phyloP scores from a whole-genome alignment of 2,329 filamentous ascomycete genomes.

The Xylariaceae sp. region DNA sequence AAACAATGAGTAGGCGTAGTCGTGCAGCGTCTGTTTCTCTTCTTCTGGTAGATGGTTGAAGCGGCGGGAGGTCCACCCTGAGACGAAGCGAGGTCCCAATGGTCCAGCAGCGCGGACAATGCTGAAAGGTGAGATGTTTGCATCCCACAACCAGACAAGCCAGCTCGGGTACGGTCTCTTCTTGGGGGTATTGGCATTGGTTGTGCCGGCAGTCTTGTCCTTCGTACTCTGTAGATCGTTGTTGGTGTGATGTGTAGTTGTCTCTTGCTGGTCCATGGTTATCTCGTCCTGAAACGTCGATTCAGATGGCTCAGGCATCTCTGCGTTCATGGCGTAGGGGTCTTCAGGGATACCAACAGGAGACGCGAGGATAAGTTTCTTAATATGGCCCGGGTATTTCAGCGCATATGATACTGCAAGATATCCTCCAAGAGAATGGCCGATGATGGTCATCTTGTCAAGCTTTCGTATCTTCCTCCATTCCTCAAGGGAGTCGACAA shows the following conservation, averaged over 20 bases:
- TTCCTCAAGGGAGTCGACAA: constrained; percentile 92
- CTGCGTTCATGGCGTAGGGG: constrained; percentile 79
- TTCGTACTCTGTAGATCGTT: constrained; percentile 42
- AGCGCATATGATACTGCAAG: constrained; percentile 92
- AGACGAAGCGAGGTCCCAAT: constrained; percentile 85
- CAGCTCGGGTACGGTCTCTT: constrained; percentile 71
- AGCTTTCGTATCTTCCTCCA: constrained; percentile 88
- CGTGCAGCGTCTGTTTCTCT: constrained; percentile 82
- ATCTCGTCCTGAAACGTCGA: constrained; percentile 77
- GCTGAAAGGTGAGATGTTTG: constrained; percentile 93
- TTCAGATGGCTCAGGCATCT: constrained; percentile 72
- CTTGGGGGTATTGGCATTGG: constrained; percentile 32
- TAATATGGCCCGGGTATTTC: constrained; percentile 91
- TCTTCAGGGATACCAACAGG: constrained; percentile 95
- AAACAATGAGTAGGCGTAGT: constrained; percentile 94
- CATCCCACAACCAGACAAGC: constrained; percentile 93
- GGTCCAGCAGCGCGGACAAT: constrained; percentile 86
- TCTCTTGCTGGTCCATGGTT: constrained; percentile 64
- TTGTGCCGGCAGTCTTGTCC: constrained; percentile 27
- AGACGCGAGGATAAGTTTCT: constrained; percentile 93
- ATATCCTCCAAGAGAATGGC: constrained; percentile 92
- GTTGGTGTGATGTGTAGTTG: constrained; percentile 23
- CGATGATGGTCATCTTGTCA: constrained; percentile 88
- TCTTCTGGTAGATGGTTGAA: constrained; percentile 82
- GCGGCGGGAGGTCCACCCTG: constrained; percentile 88